A percentile compares a stretch with the other conserved stretches of the same genome.
These are phyloP conservation scores for Linnemannia zychae DNA, from an alignment of 192 early-diverging fungal genomes.

Conservation along the genomic window DNA sequence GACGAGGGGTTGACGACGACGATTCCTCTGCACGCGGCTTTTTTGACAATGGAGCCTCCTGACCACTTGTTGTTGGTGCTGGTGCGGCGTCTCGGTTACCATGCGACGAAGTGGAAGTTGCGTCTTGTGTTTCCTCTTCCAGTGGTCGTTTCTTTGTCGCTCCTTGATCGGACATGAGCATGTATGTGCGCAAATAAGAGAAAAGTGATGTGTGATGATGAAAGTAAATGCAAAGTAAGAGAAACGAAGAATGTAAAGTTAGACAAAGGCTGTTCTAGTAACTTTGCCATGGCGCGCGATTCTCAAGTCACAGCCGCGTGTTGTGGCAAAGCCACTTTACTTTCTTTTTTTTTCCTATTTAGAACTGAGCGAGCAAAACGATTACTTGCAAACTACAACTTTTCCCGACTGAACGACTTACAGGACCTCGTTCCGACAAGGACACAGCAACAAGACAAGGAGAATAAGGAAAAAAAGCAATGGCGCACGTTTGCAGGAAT, in stretches of 20 bases:
- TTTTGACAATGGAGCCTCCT: neutral
- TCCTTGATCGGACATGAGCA: conserved; percentile 20
- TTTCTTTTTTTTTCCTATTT: neutral
- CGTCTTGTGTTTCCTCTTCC: conserved; percentile 13
- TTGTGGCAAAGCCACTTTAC: conserved; percentile 11
- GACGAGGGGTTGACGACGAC: neutral
- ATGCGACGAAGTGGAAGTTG: neutral
- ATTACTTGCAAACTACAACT: neutral
- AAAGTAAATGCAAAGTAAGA: neutral
- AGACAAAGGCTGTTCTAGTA: neutral
- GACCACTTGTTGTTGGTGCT: neutral
- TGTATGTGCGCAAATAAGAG: neutral
- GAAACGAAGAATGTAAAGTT: neutral
- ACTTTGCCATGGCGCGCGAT: neutral
- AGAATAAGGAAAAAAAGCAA: neutral
- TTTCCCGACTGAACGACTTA: neutral
- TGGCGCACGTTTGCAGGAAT: conserved; percentile 22
- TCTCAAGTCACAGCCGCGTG: neutral
- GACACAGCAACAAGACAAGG: neutral
- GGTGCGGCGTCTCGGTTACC: neutral
- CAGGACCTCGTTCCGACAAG: neutral
- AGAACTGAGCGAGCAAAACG: neutral
- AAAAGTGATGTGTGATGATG: neutral
- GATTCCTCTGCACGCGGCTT: conserved; percentile 22
- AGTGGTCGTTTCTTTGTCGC: conserved; percentile 25